phyloP scores from a whole-genome alignment of 2,329 filamentous ascomycete genomes.

The Fusarium secorum region DNA sequence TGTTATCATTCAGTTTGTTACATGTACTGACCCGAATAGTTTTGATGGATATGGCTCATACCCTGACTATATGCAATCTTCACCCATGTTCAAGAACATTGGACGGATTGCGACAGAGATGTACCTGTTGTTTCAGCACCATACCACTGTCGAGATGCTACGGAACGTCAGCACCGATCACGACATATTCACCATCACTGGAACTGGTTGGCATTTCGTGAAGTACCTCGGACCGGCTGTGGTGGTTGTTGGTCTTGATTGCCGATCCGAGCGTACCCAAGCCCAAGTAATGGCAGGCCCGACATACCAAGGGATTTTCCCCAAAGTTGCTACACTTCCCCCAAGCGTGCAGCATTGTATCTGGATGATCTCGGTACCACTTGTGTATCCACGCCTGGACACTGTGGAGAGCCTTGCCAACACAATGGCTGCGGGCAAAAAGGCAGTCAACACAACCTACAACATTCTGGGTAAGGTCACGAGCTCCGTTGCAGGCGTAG shows the following conservation, averaged over 20 bases:
- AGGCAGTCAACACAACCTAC: constrained; percentile 94
- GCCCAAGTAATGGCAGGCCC: constrained; percentile 93
- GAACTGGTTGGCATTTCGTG: constrained; percentile 98
- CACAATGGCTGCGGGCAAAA: constrained; percentile 93
- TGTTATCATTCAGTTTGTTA: not conserved
- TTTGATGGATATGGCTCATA: constrained; percentile 98
- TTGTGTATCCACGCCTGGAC: constrained; percentile 91
- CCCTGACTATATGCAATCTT: constrained; percentile 97
- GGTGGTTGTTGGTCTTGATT: constrained; percentile 88
- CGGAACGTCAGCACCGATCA: constrained; percentile 87
- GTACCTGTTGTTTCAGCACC: constrained; percentile 98
- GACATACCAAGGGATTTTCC: constrained; percentile 97
- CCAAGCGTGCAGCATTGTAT: constrained; percentile 95
- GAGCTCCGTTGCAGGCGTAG: constrained; percentile 91
- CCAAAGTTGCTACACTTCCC: constrained; percentile 89
- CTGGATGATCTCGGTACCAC: constrained; percentile 91
- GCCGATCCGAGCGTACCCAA: constrained; percentile 88
- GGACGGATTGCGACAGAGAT: constrained; percentile 94
- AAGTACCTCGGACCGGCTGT: constrained; percentile 94
- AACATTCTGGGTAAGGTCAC: constrained; percentile 96
- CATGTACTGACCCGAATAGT: constrained; percentile 53
- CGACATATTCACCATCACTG: constrained; percentile 95
- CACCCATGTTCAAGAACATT: constrained; percentile 98
- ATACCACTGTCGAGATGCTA: constrained; percentile 92
- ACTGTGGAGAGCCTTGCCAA: constrained; percentile 90